Evolutionary conservation across 192 early-diverging fungal genomes (phyloP).

Genomic region (Dissophora globulifera): DNA sequence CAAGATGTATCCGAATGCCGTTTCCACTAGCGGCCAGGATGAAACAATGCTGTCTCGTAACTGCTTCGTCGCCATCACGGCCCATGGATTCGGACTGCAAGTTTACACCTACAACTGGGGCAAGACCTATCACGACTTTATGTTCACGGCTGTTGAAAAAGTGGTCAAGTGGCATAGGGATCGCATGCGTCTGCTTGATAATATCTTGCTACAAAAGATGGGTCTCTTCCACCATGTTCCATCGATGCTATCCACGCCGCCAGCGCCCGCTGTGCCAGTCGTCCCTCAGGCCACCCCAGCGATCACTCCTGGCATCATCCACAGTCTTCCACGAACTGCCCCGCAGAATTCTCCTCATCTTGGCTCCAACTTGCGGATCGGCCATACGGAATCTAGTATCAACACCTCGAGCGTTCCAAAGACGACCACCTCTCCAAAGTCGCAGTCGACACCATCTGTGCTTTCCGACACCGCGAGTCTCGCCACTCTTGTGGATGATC

Average conservation of each 20-base stretch:
- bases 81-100: conserved; percentile 54
- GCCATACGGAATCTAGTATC: conserved; percentile 4
- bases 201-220: conserved; percentile 70
- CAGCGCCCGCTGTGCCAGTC: not conserved
- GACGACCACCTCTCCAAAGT: conserved; percentile 30
- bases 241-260: conserved; percentile 18
- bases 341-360: conserved; percentile 39
- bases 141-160: conserved; percentile 55
- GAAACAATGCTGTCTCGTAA: conserved; percentile 39
- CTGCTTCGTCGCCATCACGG: conserved; percentile 61
- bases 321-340: conserved; percentile 7
- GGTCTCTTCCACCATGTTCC: conserved; percentile 69
- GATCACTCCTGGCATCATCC: conserved; percentile 7
- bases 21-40: conserved; percentile 22
- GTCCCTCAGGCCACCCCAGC: conserved; percentile 4
- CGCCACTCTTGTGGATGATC: conserved; percentile 45
- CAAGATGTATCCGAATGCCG: conserved; percentile 52
- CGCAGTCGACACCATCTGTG: not conserved
- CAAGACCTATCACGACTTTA: conserved; percentile 56
- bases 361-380: conserved; percentile 25
- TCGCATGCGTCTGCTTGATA: conserved; percentile 59
- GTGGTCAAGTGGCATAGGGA: conserved; percentile 60
- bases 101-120: conserved; percentile 66
- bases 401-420: conserved; percentile 25
- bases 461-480: conserved; percentile 27